A percentile compares a stretch with the other conserved stretches of the same genome.
phyloP scores from a whole-genome alignment of 1,139 yeast genomes.

The Suhomyces choctaworum region DNA sequence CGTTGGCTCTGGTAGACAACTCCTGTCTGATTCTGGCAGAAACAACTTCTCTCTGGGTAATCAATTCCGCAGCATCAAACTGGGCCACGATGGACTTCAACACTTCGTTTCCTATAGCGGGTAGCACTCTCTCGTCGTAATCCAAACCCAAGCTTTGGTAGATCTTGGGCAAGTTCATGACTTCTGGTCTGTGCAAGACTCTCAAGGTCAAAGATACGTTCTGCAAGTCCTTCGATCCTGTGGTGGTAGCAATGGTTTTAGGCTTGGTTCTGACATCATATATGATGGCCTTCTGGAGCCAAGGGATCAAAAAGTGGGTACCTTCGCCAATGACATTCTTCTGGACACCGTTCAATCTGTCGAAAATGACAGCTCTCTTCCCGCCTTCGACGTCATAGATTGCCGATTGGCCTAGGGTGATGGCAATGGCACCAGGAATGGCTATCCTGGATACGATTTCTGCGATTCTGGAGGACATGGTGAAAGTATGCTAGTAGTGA shows the following conservation, averaged over 20 bases:
- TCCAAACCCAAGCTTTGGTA: slow-evolving; percentile 92
- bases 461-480: slow-evolving; percentile 42
- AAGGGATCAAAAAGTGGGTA: slow-evolving; percentile 90
- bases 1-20: slow-evolving; percentile 77
- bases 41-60: slow-evolving; percentile 95
- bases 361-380: slow-evolving; percentile 91
- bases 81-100: slow-evolving; percentile 95
- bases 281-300: slow-evolving; percentile 89
- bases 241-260: slow-evolving; percentile 87
- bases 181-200: slow-evolving; percentile 93
- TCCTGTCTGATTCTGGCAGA: slow-evolving; percentile 89
- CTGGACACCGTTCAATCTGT: slow-evolving; percentile 86
- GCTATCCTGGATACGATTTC: slow-evolving; percentile 53
- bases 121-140: slow-evolving; percentile 95
- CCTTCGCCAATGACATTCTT: slow-evolving; percentile 91
- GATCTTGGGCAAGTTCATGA: slow-evolving; percentile 73
- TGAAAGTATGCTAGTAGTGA: slow-evolving; percentile 1
- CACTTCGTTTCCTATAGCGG: slow-evolving; percentile 96
- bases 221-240: slow-evolving; percentile 97
- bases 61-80: slow-evolving; percentile 96
- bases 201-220: slow-evolving; percentile 92
- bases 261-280: slow-evolving; percentile 93
- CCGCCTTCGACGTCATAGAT: slow-evolving; percentile 96
- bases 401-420: slow-evolving; percentile 68
- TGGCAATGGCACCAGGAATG: slow-evolving; percentile 66